A percentile compares a stretch with the other conserved stretches of the same genome.
Evolutionary conservation across 2,329 filamentous ascomycete species (phyloP).

Genomic region (Fusarium phyllophilum): DNA sequence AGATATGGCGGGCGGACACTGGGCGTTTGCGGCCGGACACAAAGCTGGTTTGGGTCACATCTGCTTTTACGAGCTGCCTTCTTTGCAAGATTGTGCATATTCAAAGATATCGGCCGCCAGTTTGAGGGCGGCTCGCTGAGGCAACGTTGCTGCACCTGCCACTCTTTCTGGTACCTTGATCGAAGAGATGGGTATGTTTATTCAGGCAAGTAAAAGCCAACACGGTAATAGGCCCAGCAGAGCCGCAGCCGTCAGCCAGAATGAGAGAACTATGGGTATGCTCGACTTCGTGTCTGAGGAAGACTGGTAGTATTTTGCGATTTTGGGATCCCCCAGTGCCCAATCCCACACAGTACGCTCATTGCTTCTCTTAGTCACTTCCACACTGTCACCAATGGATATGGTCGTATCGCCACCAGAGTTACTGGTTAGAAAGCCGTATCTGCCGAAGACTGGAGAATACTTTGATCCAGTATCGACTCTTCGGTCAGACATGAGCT

Average conservation of each 20-base stretch:
- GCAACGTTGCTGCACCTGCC: slow-evolving; percentile 3
- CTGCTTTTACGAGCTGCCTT: slow-evolving; percentile 2
- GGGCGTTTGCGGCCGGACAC: slow-evolving; percentile 16
- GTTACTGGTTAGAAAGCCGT: slow-evolving; percentile 66
- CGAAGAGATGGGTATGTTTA: neutral
- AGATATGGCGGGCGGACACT: slow-evolving; percentile 29
- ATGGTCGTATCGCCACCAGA: slow-evolving; percentile 37
- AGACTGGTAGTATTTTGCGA: slow-evolving; percentile 42
- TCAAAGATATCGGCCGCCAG: neutral
- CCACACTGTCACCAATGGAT: slow-evolving; percentile 60
- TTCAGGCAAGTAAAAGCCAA: slow-evolving; percentile 31
- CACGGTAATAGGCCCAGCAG: slow-evolving; percentile 29
- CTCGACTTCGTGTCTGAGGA: slow-evolving; percentile 8
- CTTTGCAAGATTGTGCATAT: neutral
- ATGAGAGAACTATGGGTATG: slow-evolving; percentile 23
- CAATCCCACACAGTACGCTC: slow-evolving; percentile 66
- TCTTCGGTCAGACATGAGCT: slow-evolving; percentile 74
- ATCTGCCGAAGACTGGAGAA: slow-evolving; percentile 77
- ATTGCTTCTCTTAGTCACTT: slow-evolving; percentile 59
- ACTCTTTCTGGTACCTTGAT: neutral
- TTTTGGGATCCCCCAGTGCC: slow-evolving; percentile 48
- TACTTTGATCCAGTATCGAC: slow-evolving; percentile 76
- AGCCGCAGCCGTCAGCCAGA: slow-evolving; percentile 29
- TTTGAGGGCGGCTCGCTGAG: slow-evolving; percentile 1
- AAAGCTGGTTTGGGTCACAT: slow-evolving; percentile 10